phyloP scores from a whole-genome alignment of 768 basidiomycete species.

The Crucibulum laeve region DNA sequence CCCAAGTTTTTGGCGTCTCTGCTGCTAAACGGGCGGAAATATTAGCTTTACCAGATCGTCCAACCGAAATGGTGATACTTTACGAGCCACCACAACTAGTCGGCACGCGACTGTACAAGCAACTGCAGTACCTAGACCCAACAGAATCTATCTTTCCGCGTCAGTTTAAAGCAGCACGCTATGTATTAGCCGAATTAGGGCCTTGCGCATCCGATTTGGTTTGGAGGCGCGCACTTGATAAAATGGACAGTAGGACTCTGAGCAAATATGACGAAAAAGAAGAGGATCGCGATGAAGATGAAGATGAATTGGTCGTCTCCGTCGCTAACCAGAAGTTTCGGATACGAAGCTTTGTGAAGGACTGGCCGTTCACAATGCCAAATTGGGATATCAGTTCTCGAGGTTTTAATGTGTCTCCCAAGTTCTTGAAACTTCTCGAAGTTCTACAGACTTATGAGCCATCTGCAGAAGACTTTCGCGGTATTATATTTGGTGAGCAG shows the following conservation, averaged over 20 bases:
- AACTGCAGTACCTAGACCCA: slow-evolving; percentile 42
- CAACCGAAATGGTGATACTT: slow-evolving; percentile 48
- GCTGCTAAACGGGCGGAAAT: slow-evolving; percentile 23
- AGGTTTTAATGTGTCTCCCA: slow-evolving; percentile 66
- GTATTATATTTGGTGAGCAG: slow-evolving; percentile 57
- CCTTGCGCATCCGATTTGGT: slow-evolving; percentile 65
- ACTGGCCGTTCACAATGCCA: slow-evolving; percentile 64
- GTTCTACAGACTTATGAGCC: slow-evolving; percentile 50
- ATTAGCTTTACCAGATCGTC: slow-evolving; percentile 30
- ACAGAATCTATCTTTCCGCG: slow-evolving; percentile 30
- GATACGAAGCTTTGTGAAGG: slow-evolving; percentile 41
- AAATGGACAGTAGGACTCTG: slow-evolving; percentile 25
- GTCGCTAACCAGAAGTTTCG: slow-evolving; percentile 16
- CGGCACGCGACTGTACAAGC: slow-evolving; percentile 40
- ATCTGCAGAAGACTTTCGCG: slow-evolving; percentile 57
- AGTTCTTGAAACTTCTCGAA: slow-evolving; percentile 59
- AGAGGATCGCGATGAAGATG: slow-evolving; percentile 32
- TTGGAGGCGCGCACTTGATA: slow-evolving; percentile 54
- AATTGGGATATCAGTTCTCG: slow-evolving; percentile 51
- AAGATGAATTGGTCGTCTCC: slow-evolving; percentile 17
- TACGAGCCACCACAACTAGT: slow-evolving; percentile 35
- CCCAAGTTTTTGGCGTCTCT: slow-evolving; percentile 33
- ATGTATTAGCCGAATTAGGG: slow-evolving; percentile 52
- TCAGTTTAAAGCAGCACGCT: slow-evolving; percentile 43
- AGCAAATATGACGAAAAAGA: slow-evolving; percentile 28